A percentile compares a stretch with the other conserved stretches of the same genome.
These are phyloP conservation scores for Globisporangium emineosum DNA, from an alignment of 352 stramenopile species.

Conservation along the genomic window DNA sequence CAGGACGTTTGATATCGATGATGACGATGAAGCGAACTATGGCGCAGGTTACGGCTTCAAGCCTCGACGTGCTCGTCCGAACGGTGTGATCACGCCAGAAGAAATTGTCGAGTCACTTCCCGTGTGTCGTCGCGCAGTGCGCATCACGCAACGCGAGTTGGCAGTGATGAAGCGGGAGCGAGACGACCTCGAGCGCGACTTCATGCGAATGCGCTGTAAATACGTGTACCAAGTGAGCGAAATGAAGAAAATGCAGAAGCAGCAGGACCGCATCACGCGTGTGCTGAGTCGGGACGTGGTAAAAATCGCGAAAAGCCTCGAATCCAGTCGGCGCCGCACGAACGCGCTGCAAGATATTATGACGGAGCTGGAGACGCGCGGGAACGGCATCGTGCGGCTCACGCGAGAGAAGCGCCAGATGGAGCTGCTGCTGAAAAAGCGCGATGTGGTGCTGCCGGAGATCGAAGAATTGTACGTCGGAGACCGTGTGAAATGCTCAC, in stretches of 20 bases:
- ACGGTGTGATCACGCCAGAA: slow-evolving; percentile 58
- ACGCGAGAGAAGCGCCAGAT: slow-evolving; percentile 66
- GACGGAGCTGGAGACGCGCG: slow-evolving; percentile 66
- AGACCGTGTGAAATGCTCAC: slow-evolving; percentile 48
- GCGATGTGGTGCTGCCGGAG: slow-evolving; percentile 43
- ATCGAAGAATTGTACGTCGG: slow-evolving; percentile 63
- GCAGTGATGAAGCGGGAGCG: slow-evolving; percentile 63
- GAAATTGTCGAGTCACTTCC: slow-evolving; percentile 74
- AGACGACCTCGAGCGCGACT: slow-evolving; percentile 72
- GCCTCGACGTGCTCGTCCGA: slow-evolving; percentile 23
- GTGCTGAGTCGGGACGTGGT: slow-evolving; percentile 42
- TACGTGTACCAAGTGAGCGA: slow-evolving; percentile 61
- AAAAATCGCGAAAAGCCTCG: slow-evolving; percentile 49
- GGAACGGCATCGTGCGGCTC: slow-evolving; percentile 46
- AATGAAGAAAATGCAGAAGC: slow-evolving; percentile 70
- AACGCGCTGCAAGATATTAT: slow-evolving; percentile 79
- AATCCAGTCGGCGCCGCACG: slow-evolving; percentile 65
- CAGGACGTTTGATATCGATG: background rate
- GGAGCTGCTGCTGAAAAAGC: slow-evolving; percentile 41
- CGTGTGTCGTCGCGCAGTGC: slow-evolving; percentile 57
- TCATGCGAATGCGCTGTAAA: slow-evolving; percentile 61
- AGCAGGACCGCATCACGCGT: slow-evolving; percentile 58
- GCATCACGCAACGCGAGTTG: slow-evolving; percentile 73
- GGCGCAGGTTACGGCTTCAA: slow-evolving; percentile 1
- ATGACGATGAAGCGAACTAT: background rate